phyloP scores from a whole-genome alignment of 106 monocot genomes.

The Phalaenopsis aphrodite region DNA sequence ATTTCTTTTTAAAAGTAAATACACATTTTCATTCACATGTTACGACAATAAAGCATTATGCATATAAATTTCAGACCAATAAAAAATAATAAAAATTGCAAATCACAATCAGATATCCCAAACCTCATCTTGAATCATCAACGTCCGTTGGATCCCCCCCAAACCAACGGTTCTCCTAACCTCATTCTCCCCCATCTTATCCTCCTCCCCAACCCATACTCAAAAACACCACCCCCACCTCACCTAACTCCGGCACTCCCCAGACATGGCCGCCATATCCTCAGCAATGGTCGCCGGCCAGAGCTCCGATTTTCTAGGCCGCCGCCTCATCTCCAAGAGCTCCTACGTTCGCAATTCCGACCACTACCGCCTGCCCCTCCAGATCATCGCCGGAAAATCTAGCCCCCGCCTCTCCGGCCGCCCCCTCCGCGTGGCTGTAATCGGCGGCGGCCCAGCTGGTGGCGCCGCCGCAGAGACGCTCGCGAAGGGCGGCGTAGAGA shows the following conservation, averaged over 20 bases:
- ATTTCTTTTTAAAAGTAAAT: too few relatives aligned
- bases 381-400: constrained; percentile 36
- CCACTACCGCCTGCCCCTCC: background rate
- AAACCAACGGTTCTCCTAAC: constrained; percentile 14
- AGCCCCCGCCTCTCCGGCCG: constrained; percentile 55
- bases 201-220: constrained; percentile 4
- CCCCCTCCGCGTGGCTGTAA: constrained; percentile 65
- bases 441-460: constrained; percentile 81
- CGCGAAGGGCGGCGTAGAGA: constrained; percentile 89
- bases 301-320: constrained; percentile 18
- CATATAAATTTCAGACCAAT: too few relatives aligned
- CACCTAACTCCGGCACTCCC: background rate
- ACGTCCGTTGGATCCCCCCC: constrained; percentile 8
- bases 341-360: background rate
- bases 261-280: constrained; percentile 36
- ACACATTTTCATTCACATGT: too few relatives aligned
- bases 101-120: constrained; percentile 1
- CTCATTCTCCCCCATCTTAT: constrained; percentile 18
- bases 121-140: constrained; percentile 39
- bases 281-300: constrained; percentile 19
- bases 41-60: too few relatives aligned
- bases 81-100: background rate
- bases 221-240: background rate
- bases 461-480: constrained; percentile 85
- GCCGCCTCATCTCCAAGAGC: constrained; percentile 12